Percentiles rank a stretch among this genome's conserved stretches.
phyloP scores from a whole-genome alignment of 257 asterid species.

The Plantago elongata region DNA sequence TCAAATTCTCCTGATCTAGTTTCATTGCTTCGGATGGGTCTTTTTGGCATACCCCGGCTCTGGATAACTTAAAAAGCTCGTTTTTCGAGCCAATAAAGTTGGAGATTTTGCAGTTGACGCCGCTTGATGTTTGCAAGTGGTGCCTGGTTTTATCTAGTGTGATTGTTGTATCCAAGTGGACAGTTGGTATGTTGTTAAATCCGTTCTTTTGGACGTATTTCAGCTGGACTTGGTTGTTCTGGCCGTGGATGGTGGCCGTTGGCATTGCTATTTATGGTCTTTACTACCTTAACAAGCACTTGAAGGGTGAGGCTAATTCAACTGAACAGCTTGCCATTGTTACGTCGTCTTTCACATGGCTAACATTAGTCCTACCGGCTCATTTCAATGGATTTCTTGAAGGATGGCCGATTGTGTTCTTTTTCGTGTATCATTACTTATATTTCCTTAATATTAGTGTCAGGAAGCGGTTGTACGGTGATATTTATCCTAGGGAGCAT shows the following conservation, averaged over 20 bases:
- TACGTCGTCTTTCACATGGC: constrained; percentile 85
- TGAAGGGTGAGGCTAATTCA: constrained; percentile 51
- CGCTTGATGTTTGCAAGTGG: constrained; percentile 61
- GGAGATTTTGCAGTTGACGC: constrained; percentile 47
- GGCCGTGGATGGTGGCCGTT: constrained; percentile 85
- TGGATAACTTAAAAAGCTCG: constrained; percentile 23
- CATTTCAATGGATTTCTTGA: constrained; percentile 93
- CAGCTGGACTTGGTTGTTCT: constrained; percentile 89
- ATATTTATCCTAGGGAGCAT: constrained; percentile 58
- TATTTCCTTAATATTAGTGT: constrained; percentile 66
- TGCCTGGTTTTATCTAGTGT: constrained; percentile 41
- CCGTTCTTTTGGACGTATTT: constrained; percentile 96
- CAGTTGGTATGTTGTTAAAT: constrained; percentile 34
- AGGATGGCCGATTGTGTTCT: constrained; percentile 96
- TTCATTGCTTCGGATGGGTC: constrained; percentile 25
- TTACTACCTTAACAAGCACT: constrained; percentile 50
- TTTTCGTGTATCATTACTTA: constrained; percentile 84
- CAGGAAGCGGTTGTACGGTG: constrained; percentile 77
- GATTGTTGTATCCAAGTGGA: constrained; percentile 63
- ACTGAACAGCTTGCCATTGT: constrained; percentile 64
- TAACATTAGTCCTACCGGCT: constrained; percentile 87
- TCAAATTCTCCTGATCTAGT: constrained; percentile 36
- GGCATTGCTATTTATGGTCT: constrained; percentile 50
- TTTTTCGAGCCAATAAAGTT: constrained; percentile 48
- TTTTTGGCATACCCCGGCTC: constrained; percentile 21